Percentiles rank a stretch among this genome's conserved stretches.
Evolutionary conservation across 352 stramenopile species (phyloP).

Genomic region (Phytophthora palmivora): DNA sequence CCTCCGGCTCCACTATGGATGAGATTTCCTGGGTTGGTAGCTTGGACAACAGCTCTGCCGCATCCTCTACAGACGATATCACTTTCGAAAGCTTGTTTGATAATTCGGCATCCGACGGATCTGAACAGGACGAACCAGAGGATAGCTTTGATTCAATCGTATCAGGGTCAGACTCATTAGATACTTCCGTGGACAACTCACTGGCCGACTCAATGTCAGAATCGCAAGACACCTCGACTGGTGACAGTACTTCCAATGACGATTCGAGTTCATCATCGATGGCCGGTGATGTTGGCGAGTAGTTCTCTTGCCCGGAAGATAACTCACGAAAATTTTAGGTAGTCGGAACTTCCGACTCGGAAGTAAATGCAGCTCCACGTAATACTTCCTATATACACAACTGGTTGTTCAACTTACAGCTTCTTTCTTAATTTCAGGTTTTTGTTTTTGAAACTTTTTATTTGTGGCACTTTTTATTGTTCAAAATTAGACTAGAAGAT

Average conservation of each 20-base stretch:
- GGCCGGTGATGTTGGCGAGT: slow-evolving; percentile 7
- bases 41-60: too few relatives aligned
- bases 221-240: not conserved
- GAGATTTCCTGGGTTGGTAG: too few relatives aligned
- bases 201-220: slow-evolving; percentile 6
- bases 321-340: slow-evolving; percentile 18
- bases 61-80: not conserved
- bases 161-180: slow-evolving; percentile 3
- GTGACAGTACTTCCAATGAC: slow-evolving; percentile 3
- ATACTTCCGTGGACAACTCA: slow-evolving; percentile 12
- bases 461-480: not conserved
- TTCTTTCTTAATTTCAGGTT: too few relatives aligned
- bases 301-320: slow-evolving; percentile 15
- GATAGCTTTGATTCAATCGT: not conserved
- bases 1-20: not conserved
- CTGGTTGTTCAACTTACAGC: too few relatives aligned
- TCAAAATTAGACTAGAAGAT: slow-evolving; percentile 22
- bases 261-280: slow-evolving; percentile 16
- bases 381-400: not conserved
- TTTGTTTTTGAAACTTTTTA: not conserved
- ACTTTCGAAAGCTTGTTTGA: not conserved
- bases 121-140: slow-evolving; percentile 2
- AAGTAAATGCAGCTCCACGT: not conserved
- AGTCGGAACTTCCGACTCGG: too few relatives aligned
- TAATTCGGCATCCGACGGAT: slow-evolving; percentile 1